Evolutionary conservation across 164 flowering plant genomes (phyloP).

Genomic region (Umbilicus rupestris): DNA sequence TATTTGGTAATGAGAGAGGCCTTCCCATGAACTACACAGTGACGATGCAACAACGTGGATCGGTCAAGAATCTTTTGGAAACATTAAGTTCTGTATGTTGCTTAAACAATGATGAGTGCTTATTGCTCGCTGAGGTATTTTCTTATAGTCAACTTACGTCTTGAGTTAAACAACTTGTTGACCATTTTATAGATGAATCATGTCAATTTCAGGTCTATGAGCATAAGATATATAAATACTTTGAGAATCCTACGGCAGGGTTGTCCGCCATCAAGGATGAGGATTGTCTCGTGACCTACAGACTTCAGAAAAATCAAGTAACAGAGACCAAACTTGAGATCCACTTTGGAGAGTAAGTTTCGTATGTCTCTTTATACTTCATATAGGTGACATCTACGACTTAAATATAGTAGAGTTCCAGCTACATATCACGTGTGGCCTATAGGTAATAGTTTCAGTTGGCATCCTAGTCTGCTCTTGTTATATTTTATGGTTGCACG

Average conservation of each 20-base stretch:
- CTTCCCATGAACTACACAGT: slow-evolving; percentile 85
- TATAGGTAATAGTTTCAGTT: too few relatives aligned
- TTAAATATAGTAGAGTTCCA: too few relatives aligned
- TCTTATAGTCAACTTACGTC: too few relatives aligned
- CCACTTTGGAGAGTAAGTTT: slow-evolving; percentile 43
- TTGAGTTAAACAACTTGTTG: slow-evolving; percentile 10
- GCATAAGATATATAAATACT: slow-evolving; percentile 43
- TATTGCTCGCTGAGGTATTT: slow-evolving; percentile 78
- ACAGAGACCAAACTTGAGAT: slow-evolving; percentile 52
- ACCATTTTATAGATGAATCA: slow-evolving; percentile 4
- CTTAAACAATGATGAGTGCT: slow-evolving; percentile 54
- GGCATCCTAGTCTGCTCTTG: too few relatives aligned
- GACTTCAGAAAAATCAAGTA: slow-evolving; percentile 31
- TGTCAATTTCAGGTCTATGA: slow-evolving; percentile 56
- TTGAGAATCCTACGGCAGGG: slow-evolving; percentile 55
- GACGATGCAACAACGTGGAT: slow-evolving; percentile 54
- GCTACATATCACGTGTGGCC: too few relatives aligned
- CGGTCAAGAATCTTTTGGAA: slow-evolving; percentile 46
- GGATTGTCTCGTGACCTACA: slow-evolving; percentile 72
- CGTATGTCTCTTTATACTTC: background rate
- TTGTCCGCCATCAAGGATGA: slow-evolving; percentile 61
- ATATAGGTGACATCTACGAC: too few relatives aligned
- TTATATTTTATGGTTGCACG: too few relatives aligned
- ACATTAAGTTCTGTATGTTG: slow-evolving; percentile 64
- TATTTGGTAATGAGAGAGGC: slow-evolving; percentile 67